A percentile compares a stretch with the other conserved stretches of the same genome.
These are phyloP conservation scores for Papiliotrema nemorosa DNA, from an alignment of 1,284 basidiomycete species.

Conservation along the genomic window DNA sequence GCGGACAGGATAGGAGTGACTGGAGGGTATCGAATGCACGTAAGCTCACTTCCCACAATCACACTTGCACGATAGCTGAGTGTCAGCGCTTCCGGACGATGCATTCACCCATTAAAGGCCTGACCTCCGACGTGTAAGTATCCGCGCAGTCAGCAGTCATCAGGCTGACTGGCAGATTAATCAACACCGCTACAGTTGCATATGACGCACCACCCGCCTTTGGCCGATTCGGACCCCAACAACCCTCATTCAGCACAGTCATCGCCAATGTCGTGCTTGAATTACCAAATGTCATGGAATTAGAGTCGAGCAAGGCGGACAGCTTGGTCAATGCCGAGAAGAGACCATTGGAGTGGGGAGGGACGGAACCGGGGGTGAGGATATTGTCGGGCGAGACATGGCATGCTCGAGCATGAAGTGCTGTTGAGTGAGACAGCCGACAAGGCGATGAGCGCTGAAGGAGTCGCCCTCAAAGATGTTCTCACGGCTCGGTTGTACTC, in stretches of 20 bases:
- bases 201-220: slow-evolving; percentile 55
- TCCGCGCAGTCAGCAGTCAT: no score
- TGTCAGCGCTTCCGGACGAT: slow-evolving; percentile 66
- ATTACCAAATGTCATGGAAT: slow-evolving; percentile 28
- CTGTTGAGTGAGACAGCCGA: no score
- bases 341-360: slow-evolving; percentile 29
- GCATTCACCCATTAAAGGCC: slow-evolving; percentile 72
- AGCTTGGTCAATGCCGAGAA: neutral
- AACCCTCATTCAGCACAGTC: slow-evolving; percentile 36
- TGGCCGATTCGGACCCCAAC: slow-evolving; percentile 55
- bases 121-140: slow-evolving; percentile 75
- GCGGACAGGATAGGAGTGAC: slow-evolving; percentile 47
- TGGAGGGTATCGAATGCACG: slow-evolving; percentile 55
- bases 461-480: no score
- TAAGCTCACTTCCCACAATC: slow-evolving; percentile 10
- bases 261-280: slow-evolving; percentile 32
- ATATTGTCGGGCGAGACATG: slow-evolving; percentile 13
- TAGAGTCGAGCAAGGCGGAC: slow-evolving; percentile 4
- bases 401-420: slow-evolving; percentile 6
- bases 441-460: no score
- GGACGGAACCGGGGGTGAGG: slow-evolving; percentile 19
- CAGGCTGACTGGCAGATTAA: slow-evolving; percentile 49
- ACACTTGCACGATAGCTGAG: slow-evolving; percentile 49
- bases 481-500: no score
- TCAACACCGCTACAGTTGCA: slow-evolving; percentile 59